Evolutionary conservation across 31 red algal genomes (phyloP).

Genomic region (Odonthalia washingtoniensis): DNA sequence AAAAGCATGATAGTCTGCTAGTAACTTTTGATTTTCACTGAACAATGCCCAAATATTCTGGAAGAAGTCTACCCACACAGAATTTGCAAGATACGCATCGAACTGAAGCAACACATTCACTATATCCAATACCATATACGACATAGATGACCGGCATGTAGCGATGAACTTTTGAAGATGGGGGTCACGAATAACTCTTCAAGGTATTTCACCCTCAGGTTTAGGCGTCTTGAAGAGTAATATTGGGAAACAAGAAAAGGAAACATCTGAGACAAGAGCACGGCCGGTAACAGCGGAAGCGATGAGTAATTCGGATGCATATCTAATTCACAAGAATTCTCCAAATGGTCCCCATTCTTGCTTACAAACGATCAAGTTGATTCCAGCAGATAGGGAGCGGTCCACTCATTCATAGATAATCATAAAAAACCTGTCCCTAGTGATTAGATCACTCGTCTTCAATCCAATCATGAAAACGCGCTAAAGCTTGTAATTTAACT

Average conservation of each 20-base stretch:
- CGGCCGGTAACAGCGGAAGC: slow-evolving; percentile 32
- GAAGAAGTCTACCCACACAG: slow-evolving; percentile 73
- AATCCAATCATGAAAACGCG: slow-evolving; percentile 87
- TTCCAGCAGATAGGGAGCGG: no score
- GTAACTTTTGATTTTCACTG: slow-evolving; percentile 31
- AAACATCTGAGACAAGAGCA: not conserved
- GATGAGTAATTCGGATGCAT: slow-evolving; percentile 86
- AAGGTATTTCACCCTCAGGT: not conserved
- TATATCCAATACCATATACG: slow-evolving; percentile 35
- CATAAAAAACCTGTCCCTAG: no score
- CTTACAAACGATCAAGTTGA: no score
- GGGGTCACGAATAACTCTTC: not conserved
- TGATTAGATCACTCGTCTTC: no score
- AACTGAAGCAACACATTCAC: slow-evolving; percentile 67
- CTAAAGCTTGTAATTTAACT: slow-evolving; percentile 79
- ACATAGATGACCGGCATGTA: not conserved
- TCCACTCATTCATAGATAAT: no score
- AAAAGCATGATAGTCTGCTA: not conserved
- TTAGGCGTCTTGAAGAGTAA: not conserved
- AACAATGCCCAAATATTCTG: slow-evolving; percentile 64
- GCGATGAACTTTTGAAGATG: not conserved
- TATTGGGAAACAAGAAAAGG: not conserved
- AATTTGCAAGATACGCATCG: slow-evolving; percentile 66
- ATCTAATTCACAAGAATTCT: slow-evolving; percentile 91
- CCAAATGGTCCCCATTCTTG: slow-evolving; percentile 90